Conservation (phyloP, 306 rosid genomes). For the Lithocarpus polystachyus region DNA sequence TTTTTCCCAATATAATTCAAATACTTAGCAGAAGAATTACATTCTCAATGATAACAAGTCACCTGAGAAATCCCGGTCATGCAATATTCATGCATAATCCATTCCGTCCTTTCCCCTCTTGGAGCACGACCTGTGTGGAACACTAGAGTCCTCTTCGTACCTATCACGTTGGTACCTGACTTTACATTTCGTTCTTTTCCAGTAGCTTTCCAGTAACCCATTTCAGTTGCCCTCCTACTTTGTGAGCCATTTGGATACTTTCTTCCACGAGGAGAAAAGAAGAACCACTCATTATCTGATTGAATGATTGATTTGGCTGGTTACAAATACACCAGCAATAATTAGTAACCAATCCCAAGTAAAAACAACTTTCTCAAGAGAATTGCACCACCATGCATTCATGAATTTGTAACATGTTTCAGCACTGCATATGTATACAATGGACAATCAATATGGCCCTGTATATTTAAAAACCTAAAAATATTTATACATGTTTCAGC, state of each 20-base stretch:
- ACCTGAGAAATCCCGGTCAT: slow-evolving; percentile 73
- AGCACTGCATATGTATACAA: not conserved
- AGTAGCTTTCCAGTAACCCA: slow-evolving; percentile 96
- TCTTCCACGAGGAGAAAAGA: slow-evolving; percentile 91
- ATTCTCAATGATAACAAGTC: slow-evolving; percentile 4
- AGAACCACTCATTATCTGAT: slow-evolving; percentile 90
- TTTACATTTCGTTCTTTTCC: slow-evolving; percentile 89
- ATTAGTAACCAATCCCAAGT: slow-evolving; percentile 9
- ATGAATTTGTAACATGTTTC: not conserved
- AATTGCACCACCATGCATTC: not conserved
- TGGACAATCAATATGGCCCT: not conserved
- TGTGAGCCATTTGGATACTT: slow-evolving; percentile 95
- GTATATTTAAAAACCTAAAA: not conserved
- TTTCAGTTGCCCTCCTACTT: slow-evolving; percentile 83
- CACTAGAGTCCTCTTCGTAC: slow-evolving; percentile 87
- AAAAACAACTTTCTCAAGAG: not conserved
- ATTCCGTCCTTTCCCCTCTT: slow-evolving; percentile 89
- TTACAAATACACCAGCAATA: slow-evolving; percentile 29
- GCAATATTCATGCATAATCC: slow-evolving; percentile 96
- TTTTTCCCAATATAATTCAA: not conserved
- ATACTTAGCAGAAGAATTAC: not conserved
- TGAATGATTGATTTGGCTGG: slow-evolving; percentile 72
- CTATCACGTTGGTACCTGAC: slow-evolving; percentile 64
- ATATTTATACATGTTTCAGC: not conserved
- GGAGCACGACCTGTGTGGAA: slow-evolving; percentile 96